These are phyloP conservation scores for Boletus sp. DNA, from an alignment of 768 basidiomycete genomes.

Conservation along the genomic window DNA sequence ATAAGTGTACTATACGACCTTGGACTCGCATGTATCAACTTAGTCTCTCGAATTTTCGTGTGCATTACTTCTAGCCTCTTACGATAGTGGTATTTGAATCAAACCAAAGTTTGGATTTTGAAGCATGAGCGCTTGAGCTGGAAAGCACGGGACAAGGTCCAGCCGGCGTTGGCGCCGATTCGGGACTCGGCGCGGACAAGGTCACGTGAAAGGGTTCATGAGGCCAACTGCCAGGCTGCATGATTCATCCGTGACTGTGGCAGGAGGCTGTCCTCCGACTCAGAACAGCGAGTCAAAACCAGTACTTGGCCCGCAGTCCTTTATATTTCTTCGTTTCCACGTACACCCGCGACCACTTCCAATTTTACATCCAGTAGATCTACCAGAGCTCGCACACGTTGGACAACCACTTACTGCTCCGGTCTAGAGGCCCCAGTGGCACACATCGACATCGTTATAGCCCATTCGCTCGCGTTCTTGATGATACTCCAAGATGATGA, in stretches of 20 bases:
- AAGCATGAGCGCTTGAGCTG: neutral
- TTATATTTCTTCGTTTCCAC: neutral
- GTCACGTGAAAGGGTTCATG: slow-evolving; percentile 11
- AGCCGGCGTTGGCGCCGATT: too few relatives aligned
- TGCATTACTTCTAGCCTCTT: neutral
- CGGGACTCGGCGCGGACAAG: neutral
- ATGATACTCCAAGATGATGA: slow-evolving; percentile 28
- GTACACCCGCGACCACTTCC: neutral
- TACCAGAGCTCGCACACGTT: neutral
- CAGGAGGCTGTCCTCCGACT: slow-evolving; percentile 1
- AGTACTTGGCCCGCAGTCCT: neutral
- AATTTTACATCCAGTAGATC: neutral
- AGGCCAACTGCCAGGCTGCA: neutral
- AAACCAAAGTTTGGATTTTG: neutral
- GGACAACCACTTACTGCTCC: neutral
- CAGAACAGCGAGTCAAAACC: slow-evolving; percentile 3
- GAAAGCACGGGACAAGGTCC: neutral
- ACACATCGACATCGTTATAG: neutral
- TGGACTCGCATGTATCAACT: neutral
- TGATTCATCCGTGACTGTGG: too few relatives aligned
- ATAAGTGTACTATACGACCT: neutral
- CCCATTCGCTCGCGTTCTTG: slow-evolving; percentile 6
- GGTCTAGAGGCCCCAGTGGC: neutral
- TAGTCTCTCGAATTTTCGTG: neutral
- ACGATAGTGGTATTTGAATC: neutral